Evolutionary conservation across 2,329 filamentous ascomycete genomes (phyloP).

Genomic region (Calonectria montana): DNA sequence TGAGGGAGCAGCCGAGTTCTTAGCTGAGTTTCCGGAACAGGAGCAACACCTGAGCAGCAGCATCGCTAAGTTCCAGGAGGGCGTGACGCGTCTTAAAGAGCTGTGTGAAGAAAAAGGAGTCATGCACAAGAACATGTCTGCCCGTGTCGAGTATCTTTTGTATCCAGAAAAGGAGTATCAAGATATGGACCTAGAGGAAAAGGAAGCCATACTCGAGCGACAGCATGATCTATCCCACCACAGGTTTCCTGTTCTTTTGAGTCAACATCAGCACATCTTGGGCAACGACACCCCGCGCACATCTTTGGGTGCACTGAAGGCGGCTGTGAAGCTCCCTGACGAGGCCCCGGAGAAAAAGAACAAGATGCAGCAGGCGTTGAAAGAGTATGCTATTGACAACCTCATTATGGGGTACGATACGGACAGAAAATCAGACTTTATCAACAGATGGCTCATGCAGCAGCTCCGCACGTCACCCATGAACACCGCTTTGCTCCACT

Average conservation of each 20-base stretch:
- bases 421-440: constrained; percentile 56
- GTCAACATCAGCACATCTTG: constrained; percentile 60
- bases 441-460: constrained; percentile 65
- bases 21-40: constrained; percentile 55
- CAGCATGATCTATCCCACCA: constrained; percentile 50
- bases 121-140: constrained; percentile 56
- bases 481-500: constrained; percentile 57
- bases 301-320: constrained; percentile 53
- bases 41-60: constrained; percentile 47
- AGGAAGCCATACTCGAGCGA: constrained; percentile 34
- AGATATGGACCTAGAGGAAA: constrained; percentile 55
- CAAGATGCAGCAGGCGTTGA: constrained; percentile 55
- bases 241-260: constrained; percentile 59
- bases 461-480: constrained; percentile 59
- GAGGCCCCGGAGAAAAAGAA: constrained; percentile 48
- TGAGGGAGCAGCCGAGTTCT: constrained; percentile 55
- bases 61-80: constrained; percentile 48
- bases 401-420: constrained; percentile 51
- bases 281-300: constrained; percentile 51
- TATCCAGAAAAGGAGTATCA: constrained; percentile 51
- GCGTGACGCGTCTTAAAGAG: constrained; percentile 49
- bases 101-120: constrained; percentile 55
- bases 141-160: constrained; percentile 53
- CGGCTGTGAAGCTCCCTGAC: constrained; percentile 51
- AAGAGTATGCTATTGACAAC: constrained; percentile 60